Evolutionary conservation across 495 filamentous ascomycete species (phyloP), one percentile per base, ranked within the genome.

Genomic region (Penicillium odoratum): DNA sequence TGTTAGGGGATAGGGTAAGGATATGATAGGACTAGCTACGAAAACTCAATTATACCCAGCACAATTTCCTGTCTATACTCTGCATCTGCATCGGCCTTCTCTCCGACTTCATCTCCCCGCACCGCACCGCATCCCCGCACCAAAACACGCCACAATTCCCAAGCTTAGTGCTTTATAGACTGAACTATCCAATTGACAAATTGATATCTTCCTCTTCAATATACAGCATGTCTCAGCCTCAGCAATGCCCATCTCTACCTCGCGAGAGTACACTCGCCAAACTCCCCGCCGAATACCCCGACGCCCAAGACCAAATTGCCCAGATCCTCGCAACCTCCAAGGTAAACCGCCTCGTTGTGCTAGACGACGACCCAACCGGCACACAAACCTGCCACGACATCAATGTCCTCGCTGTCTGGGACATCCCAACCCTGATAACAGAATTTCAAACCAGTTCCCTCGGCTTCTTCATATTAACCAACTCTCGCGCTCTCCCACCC

Each of bases 381-480:
- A 84, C 81, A 1, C 81, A 83, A 63, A 83, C 81, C 50, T 83
- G 81, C 64, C 81, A 84, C 48, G 73, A 80, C 51, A 81, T 84
- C 60, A 67, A 69, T 55, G 80, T 84, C n/a, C 70, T 84, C 38
- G 79, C 81, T n/a, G 75, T 78, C 13, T 83, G 78, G 78, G 76
- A 79, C 49, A 59, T 71, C 21, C 57, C 60, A 16, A 80, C 77
- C 0, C 67, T 83, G 4, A 58, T 47, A 16, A 47, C 63, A 21
- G 80, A 82, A 57, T 75, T 83, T 56, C 61, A 63, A 11, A 64
- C 61, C 25, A 26, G 58, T 26, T 64, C 64, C 8, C 58, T 50
- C 2, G 79, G 81, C 40, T 83, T 83, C 68, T 83, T 83, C 70
- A 82, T 83, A 53, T 70, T 83, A 13, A 83, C 81, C 31, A 83